phyloP scores from a whole-genome alignment of 2,329 filamentous ascomycete species.

The Diplocarpon rosae region DNA sequence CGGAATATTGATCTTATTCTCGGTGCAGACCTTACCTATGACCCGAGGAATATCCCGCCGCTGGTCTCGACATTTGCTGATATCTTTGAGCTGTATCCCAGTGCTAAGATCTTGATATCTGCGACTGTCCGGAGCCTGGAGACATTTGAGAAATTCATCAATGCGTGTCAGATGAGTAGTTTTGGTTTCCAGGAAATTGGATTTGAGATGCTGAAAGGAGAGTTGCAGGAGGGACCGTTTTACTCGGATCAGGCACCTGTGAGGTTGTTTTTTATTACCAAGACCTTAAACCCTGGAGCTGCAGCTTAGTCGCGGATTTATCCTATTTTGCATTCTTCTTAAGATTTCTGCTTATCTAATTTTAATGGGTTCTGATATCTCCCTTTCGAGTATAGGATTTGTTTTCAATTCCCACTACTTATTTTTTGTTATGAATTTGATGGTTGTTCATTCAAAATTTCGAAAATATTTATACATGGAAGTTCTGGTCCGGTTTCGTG shows the following conservation, averaged over 20 bases:
- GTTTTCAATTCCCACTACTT: no score
- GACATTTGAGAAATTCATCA: constrained; percentile 55
- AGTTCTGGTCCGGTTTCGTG: no score
- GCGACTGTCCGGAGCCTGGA: constrained; percentile 59
- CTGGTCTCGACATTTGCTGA: constrained; percentile 54
- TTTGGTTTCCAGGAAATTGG: constrained; percentile 34
- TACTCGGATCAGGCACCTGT: constrained; percentile 51
- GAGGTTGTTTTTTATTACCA: constrained; percentile 39
- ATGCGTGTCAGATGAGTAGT: constrained; percentile 35
- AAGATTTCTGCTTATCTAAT: no score
- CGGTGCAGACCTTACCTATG: constrained; percentile 72
- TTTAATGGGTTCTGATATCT: no score
- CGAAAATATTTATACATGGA: no score
- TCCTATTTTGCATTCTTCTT: no score
- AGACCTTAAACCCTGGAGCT: neutral
- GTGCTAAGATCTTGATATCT: constrained; percentile 51
- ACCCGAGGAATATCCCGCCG: constrained; percentile 49
- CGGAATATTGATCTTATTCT: constrained; percentile 49
- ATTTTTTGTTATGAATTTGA: no score
- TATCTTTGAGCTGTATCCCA: constrained; percentile 46
- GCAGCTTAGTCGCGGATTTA: neutral
- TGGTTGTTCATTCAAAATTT: no score
- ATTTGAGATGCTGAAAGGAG: constrained; percentile 31
- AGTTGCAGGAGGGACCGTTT: constrained; percentile 49
- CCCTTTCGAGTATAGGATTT: no score